These are phyloP conservation scores for Apodospora peruviana DNA, from an alignment of 495 filamentous ascomycete genomes.

Conservation along the genomic window DNA sequence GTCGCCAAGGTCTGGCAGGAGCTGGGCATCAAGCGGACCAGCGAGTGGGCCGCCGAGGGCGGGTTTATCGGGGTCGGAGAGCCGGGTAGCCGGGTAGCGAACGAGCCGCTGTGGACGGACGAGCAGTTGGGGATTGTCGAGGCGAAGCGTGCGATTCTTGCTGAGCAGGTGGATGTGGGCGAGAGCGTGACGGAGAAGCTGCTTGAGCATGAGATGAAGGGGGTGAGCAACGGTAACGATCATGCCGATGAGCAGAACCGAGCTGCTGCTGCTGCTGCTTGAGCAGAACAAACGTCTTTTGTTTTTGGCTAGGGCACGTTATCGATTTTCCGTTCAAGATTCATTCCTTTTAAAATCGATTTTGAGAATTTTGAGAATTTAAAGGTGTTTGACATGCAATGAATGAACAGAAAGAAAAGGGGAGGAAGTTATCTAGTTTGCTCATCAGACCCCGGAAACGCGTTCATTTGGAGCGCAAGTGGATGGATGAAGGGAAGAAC, in stretches of 20 bases:
- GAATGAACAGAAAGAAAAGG: not conserved
- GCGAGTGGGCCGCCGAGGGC: slow-evolving; percentile 83
- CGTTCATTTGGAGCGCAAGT: too few relatives aligned
- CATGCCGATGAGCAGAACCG: too few relatives aligned
- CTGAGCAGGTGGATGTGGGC: slow-evolving; percentile 20
- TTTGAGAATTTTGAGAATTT: too few relatives aligned
- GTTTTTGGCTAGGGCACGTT: not conserved
- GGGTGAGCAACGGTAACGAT: slow-evolving; percentile 10
- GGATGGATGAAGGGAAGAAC: not conserved
- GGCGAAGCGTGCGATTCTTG: slow-evolving; percentile 25
- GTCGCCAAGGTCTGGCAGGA: slow-evolving; percentile 82
- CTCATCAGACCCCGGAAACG: too few relatives aligned
- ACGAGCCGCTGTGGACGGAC: slow-evolving; percentile 75
- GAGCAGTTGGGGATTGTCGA: slow-evolving; percentile 70
- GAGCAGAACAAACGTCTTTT: too few relatives aligned
- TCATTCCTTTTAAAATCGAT: too few relatives aligned
- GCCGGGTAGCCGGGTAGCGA: slow-evolving; percentile 45
- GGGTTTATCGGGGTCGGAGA: slow-evolving; percentile 92
- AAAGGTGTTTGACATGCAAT: not conserved
- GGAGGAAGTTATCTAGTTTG: too few relatives aligned
- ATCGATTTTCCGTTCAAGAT: too few relatives aligned
- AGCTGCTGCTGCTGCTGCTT: slow-evolving; percentile 12
- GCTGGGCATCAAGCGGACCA: slow-evolving; percentile 83
- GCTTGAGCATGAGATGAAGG: slow-evolving; percentile 17
- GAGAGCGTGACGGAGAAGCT: slow-evolving; percentile 18